Percentiles rank a stretch among this genome's conserved stretches.
Conservation (phyloP, 768 basidiomycete species). For the Megacollybia marginata region DNA sequence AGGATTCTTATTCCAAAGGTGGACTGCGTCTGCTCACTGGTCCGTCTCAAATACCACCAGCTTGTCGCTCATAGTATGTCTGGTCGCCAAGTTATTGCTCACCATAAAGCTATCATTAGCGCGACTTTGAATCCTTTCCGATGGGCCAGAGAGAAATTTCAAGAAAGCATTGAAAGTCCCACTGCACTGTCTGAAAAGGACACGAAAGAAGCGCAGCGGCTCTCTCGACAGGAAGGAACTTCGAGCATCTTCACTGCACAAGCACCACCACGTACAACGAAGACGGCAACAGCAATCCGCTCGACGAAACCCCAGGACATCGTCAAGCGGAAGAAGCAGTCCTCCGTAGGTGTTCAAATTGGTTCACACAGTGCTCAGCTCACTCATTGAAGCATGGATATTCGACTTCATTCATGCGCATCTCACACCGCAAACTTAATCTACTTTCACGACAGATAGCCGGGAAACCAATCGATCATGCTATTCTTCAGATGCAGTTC, state of each 20-base stretch:
- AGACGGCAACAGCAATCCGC: background rate
- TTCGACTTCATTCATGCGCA: conserved; percentile 88
- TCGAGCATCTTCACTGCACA: background rate
- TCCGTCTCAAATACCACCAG: background rate
- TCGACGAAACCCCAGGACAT: background rate
- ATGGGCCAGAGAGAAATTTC: background rate
- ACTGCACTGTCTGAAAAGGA: background rate
- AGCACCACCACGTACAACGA: background rate
- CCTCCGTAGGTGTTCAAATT: background rate
- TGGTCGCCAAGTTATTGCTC: background rate
- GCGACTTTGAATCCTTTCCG: background rate
- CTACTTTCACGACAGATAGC: conserved; percentile 81
- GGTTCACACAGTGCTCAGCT: background rate
- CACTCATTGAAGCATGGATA: conserved; percentile 68
- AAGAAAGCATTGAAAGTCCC: background rate
- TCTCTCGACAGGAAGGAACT: background rate
- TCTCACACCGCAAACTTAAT: conserved; percentile 90
- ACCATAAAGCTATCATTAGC: background rate
- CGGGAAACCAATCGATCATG: conserved; percentile 88
- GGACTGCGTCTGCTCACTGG: background rate
- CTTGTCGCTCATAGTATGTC: background rate
- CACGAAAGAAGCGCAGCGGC: background rate
- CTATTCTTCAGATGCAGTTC: conserved; percentile 96
- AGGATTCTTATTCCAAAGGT: too few relatives aligned
- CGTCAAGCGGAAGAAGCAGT: background rate